Evolutionary conservation across 257 asterid species (phyloP).

Genomic region (Solanum medicagineum): DNA sequence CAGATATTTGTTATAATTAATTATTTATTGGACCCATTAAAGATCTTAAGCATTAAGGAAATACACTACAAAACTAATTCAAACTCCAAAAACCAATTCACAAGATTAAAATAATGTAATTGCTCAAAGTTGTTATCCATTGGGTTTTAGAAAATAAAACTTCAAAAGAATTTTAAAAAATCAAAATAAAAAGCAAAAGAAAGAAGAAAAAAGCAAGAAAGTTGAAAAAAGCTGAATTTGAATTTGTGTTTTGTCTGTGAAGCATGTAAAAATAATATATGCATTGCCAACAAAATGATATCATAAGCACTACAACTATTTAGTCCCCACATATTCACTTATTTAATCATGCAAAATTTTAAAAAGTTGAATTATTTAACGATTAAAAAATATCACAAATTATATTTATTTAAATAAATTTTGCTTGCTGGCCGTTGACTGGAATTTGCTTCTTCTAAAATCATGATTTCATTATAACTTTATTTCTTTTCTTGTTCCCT

Average conservation of each 20-base stretch:
- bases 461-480: slow-evolving; percentile 16
- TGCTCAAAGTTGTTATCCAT: not conserved
- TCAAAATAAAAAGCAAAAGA: not conserved
- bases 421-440: slow-evolving; percentile 51
- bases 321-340: slow-evolving; percentile 40
- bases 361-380: slow-evolving; percentile 5
- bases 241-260: slow-evolving; percentile 19
- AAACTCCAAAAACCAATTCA: not conserved
- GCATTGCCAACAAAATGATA: slow-evolving; percentile 28
- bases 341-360: not conserved
- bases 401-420: not conserved
- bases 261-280: slow-evolving; percentile 11
- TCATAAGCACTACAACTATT: slow-evolving; percentile 45
- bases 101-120: not conserved
- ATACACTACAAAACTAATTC: not conserved
- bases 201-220: not conserved
- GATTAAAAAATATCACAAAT: slow-evolving; percentile 4
- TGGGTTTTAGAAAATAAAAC: not conserved
- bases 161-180: not conserved
- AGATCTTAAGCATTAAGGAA: not conserved
- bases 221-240: slow-evolving; percentile 30
- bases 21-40: not conserved
- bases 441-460: slow-evolving; percentile 21
- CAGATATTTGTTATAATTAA: no score
- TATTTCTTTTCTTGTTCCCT: slow-evolving; percentile 4